These are phyloP conservation scores for Mortierella hygrophila DNA, from an alignment of 192 early-diverging fungal genomes.

Conservation along the genomic window DNA sequence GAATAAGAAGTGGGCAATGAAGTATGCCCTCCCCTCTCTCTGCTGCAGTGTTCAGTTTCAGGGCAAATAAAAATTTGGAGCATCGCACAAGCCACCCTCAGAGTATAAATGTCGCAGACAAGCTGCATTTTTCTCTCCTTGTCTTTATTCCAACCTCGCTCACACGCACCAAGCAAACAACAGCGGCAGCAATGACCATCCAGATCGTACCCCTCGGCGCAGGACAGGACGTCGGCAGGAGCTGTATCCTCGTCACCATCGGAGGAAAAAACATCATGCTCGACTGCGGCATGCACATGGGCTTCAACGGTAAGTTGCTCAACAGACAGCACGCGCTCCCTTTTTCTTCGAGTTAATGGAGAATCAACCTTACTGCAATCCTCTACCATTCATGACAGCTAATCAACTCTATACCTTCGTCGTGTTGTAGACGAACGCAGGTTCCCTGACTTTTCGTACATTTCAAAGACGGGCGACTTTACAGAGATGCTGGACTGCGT, in stretches of 20 bases:
- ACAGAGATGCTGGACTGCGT: constrained; percentile 90
- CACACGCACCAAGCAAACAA: background rate
- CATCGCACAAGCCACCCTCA: constrained; percentile 6
- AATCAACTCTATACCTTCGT: background rate
- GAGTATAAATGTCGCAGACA: background rate
- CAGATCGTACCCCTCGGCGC: constrained; percentile 76
- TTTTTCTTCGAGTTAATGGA: background rate
- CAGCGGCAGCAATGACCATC: constrained; percentile 59
- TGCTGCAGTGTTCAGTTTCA: background rate
- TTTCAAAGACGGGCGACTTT: constrained; percentile 85
- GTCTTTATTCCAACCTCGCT: background rate
- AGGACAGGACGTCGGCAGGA: constrained; percentile 92
- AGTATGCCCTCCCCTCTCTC: background rate
- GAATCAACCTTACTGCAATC: too few species aligned
- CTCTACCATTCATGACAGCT: background rate
- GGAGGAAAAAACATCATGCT: constrained; percentile 91
- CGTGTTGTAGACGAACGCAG: constrained; percentile 73
- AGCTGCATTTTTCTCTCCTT: background rate
- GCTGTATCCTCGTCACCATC: constrained; percentile 84
- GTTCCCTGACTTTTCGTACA: constrained; percentile 96
- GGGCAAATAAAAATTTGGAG: background rate
- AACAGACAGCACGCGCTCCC: background rate
- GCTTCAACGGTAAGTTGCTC: constrained; percentile 73
- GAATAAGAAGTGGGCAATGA: background rate
- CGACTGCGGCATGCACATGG: constrained; percentile 97